phyloP scores from a whole-genome alignment of 805 yeast species.

The Nakazawaea ernobii region DNA sequence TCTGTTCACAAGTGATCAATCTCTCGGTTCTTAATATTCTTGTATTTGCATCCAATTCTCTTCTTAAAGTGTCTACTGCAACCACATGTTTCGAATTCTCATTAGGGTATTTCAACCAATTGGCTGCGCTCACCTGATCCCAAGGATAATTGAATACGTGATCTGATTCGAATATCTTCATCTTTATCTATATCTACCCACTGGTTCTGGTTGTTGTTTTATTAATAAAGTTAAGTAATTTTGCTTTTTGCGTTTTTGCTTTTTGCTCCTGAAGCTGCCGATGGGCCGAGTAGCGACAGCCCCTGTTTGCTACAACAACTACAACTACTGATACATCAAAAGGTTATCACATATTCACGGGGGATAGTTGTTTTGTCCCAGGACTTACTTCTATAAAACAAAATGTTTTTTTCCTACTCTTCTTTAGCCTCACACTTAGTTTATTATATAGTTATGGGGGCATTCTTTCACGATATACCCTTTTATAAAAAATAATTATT shows the following conservation, averaged over 20 bases:
- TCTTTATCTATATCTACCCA: constrained; percentile 22
- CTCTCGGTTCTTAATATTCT: constrained; percentile 73
- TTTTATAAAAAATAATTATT: too few species aligned
- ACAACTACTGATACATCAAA: too few species aligned
- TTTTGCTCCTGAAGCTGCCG: too few species aligned
- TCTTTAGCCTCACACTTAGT: not conserved
- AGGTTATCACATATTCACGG: too few species aligned
- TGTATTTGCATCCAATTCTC: constrained; percentile 55
- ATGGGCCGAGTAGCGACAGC: too few species aligned
- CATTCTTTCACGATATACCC: too few species aligned
- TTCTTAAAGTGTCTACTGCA: constrained; percentile 80
- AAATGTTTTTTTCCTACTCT: not conserved
- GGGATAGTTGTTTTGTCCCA: too few species aligned
- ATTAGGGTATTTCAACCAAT: constrained; percentile 97
- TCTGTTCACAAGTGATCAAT: constrained; percentile 81
- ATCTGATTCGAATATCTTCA: constrained; percentile 74
- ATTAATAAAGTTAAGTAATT: too few species aligned
- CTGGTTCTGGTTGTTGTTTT: not conserved
- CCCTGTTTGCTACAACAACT: too few species aligned
- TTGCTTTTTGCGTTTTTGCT: too few species aligned
- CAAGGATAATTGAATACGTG: constrained; percentile 80
- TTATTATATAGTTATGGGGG: constrained; percentile 1
- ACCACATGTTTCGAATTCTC: constrained; percentile 88
- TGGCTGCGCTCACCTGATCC: constrained; percentile 93
- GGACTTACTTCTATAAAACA: not conserved